A percentile compares a stretch with the other conserved stretches of the same genome.
phyloP scores from a whole-genome alignment of 129 eudicot species.

The Pseudognaphalium luteoalbum region DNA sequence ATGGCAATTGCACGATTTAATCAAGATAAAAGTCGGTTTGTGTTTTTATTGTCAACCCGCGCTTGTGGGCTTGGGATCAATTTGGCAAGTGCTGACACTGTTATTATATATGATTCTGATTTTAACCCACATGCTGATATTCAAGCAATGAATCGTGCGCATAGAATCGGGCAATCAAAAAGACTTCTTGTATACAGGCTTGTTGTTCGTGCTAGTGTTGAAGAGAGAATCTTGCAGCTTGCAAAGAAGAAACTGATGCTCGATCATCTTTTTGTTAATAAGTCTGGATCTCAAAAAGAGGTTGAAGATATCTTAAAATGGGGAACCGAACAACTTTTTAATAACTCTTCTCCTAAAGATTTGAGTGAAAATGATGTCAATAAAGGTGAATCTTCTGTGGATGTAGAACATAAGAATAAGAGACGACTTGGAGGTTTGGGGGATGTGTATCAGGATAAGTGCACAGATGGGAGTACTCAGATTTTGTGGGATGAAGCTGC shows the following conservation, averaged over 20 bases:
- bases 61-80: constrained; percentile 98
- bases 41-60: constrained; percentile 81
- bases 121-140: constrained; percentile 98
- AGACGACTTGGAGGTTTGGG: constrained; percentile 82
- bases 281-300: constrained; percentile 92
- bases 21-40: constrained; percentile 88
- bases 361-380: constrained; percentile 38
- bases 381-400: constrained; percentile 50
- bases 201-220: constrained; percentile 97
- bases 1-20: constrained; percentile 87
- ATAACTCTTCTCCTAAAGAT: constrained; percentile 58
- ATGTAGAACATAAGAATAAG: constrained; percentile 58
- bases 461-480: constrained; percentile 65
- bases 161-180: constrained; percentile 90
- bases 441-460: constrained; percentile 89
- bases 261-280: constrained; percentile 91
- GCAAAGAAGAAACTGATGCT: constrained; percentile 97
- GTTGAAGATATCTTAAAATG: constrained; percentile 90
- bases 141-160: constrained; percentile 99
- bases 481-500: constrained; percentile 92
- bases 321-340: constrained; percentile 94
- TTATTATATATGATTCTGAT: constrained; percentile 95
- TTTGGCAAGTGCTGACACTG: constrained; percentile 96
- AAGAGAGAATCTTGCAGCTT: constrained; percentile 94
- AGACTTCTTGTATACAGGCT: constrained; percentile 92